Percentiles rank a stretch among this genome's conserved stretches.
Evolutionary conservation across 2,329 filamentous ascomycete species (phyloP).

Genomic region (Botrytis paeoniae): DNA sequence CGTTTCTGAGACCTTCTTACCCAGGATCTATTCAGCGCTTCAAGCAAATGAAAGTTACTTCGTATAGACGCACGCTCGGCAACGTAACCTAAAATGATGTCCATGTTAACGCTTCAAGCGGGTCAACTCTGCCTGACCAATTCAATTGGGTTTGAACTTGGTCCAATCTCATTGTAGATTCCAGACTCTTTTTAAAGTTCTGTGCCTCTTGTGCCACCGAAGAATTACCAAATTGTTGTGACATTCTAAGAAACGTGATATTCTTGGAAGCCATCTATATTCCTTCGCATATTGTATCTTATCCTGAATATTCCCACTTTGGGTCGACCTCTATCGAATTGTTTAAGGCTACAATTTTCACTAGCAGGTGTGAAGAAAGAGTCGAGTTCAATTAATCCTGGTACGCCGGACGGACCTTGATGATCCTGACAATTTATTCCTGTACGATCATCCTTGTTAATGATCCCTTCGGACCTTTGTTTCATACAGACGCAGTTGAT

Average conservation of each 20-base stretch:
- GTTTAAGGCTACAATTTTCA: not conserved
- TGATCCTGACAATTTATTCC: conserved; percentile 22
- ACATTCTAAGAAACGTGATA: not conserved
- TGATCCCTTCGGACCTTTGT: conserved; percentile 34
- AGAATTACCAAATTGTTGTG: not conserved
- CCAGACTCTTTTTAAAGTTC: conserved; percentile 11
- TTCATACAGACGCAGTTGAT: conserved; percentile 33
- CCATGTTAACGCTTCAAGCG: conserved; percentile 20
- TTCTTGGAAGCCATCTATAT: not conserved
- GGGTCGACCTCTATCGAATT: not conserved
- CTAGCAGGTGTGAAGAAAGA: not conserved
- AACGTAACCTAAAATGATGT: conserved; percentile 3
- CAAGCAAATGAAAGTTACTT: conserved; percentile 16
- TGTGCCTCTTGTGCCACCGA: conserved; percentile 13
- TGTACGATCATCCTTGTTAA: conserved; percentile 26
- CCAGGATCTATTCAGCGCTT: conserved; percentile 12
- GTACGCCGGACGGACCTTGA: not conserved
- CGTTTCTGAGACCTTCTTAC: conserved; percentile 10
- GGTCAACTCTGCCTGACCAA: conserved; percentile 4
- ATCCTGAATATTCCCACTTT: not conserved
- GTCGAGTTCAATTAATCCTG: conserved; percentile 11
- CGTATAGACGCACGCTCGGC: conserved; percentile 22
- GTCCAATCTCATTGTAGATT: conserved; percentile 5
- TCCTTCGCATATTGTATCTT: not conserved
- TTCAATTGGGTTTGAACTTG: conserved; percentile 3